Conservation (phyloP, 2,329 filamentous ascomycete species). For the Plenodomus biglobosus region DNA sequence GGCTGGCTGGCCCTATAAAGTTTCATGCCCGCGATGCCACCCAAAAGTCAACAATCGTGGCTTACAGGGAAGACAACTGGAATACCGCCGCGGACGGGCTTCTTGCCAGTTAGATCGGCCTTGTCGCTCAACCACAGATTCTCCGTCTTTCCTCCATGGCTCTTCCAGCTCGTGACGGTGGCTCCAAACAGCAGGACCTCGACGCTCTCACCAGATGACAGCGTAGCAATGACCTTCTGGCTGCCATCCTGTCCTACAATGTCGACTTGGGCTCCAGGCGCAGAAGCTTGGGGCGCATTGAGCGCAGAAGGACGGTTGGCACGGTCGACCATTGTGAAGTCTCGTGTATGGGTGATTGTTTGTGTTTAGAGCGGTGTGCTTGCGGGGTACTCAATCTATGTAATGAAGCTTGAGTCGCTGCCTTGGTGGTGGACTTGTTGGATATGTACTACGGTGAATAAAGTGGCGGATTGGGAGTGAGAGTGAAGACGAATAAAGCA, state of each 20-base stretch:
- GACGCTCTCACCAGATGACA: constrained; percentile 84
- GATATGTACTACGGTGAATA: not conserved
- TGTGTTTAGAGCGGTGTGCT: not conserved
- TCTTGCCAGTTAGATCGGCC: constrained; percentile 80
- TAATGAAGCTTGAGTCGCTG: not conserved
- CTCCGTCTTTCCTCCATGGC: constrained; percentile 68
- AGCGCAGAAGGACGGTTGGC: constrained; percentile 79
- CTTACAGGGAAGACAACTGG: constrained; percentile 89
- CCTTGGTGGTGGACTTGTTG: not conserved
- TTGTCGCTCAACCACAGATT: constrained; percentile 83
- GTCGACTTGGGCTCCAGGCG: constrained; percentile 67
- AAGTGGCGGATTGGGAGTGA: not conserved
- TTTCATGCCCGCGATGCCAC: not conserved
- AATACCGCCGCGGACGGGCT: constrained; percentile 87
- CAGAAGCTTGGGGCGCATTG: constrained; percentile 60
- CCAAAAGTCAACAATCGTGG: constrained; percentile 9
- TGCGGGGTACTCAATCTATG: constrained; percentile 7
- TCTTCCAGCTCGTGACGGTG: constrained; percentile 92
- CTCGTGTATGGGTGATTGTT: not conserved
- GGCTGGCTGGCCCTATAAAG: not conserved
- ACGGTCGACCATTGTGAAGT: constrained; percentile 70
- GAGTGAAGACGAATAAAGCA: not conserved
- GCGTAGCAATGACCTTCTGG: constrained; percentile 71
- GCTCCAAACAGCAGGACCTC: constrained; percentile 88
- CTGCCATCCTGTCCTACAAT: constrained; percentile 74